phyloP scores from a whole-genome alignment of 805 yeast species.

The Candida caryicola region DNA sequence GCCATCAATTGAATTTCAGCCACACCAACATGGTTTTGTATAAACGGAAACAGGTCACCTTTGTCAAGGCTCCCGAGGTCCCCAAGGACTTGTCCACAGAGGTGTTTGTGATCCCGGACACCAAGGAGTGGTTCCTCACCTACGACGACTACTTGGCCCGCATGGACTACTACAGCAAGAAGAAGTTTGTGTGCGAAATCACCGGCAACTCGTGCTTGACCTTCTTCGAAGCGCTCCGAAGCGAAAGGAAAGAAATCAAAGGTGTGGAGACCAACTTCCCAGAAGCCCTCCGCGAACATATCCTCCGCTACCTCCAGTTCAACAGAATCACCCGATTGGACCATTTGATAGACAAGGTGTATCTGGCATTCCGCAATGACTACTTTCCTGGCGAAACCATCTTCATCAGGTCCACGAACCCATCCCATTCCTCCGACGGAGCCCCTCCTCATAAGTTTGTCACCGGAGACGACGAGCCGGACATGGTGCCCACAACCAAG shows the following conservation, averaged over 20 bases:
- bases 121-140: slow-evolving; percentile 81
- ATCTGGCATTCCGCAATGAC: slow-evolving; percentile 70
- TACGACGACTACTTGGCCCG: slow-evolving; percentile 75
- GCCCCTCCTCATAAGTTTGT: background rate
- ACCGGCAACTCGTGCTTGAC: slow-evolving; percentile 92
- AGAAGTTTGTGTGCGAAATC: slow-evolving; percentile 90
- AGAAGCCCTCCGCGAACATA: slow-evolving; percentile 87
- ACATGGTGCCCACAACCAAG: slow-evolving; percentile 15
- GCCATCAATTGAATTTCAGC: no score
- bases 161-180: slow-evolving; percentile 67
- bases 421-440: background rate
- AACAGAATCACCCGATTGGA: slow-evolving; percentile 80
- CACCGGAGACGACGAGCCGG: slow-evolving; percentile 3
- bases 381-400: slow-evolving; percentile 91
- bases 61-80: slow-evolving; percentile 53
- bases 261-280: slow-evolving; percentile 83
- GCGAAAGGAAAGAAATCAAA: slow-evolving; percentile 56
- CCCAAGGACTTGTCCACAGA: slow-evolving; percentile 56
- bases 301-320: slow-evolving; percentile 80
- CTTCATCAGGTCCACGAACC: slow-evolving; percentile 40
- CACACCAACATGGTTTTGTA: slow-evolving; percentile 64
- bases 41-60: slow-evolving; percentile 67
- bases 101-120: slow-evolving; percentile 80
- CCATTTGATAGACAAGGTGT: slow-evolving; percentile 82
- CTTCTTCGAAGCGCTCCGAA: slow-evolving; percentile 80